Percentiles rank a stretch among this genome's conserved stretches.
Conservation (phyloP, 2,329 filamentous ascomycete species). For the Talaromyces atroroseus region DNA sequence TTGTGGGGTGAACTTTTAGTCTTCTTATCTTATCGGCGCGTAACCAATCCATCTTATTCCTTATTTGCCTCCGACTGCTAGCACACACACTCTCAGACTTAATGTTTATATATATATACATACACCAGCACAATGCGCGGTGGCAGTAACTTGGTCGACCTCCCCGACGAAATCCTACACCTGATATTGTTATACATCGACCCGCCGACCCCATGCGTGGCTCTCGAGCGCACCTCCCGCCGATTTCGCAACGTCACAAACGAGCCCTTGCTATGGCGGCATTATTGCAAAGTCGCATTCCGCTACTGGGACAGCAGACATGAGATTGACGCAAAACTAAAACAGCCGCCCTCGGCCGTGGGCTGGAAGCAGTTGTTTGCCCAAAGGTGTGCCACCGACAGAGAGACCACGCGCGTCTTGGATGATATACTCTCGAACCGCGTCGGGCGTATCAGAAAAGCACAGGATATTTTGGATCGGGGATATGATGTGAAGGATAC, state of each 20-base stretch:
- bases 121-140: slow-evolving; percentile 1
- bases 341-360: slow-evolving; percentile 49
- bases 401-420: slow-evolving; percentile 50
- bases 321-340: slow-evolving; percentile 53
- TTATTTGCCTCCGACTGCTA: too few relatives aligned
- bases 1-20: slow-evolving; percentile 3
- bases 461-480: slow-evolving; percentile 63
- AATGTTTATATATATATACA: neutral
- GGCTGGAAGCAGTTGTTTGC: slow-evolving; percentile 71
- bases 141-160: slow-evolving; percentile 16
- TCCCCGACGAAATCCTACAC: slow-evolving; percentile 83
- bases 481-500: slow-evolving; percentile 89
- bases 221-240: slow-evolving; percentile 56
- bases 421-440: slow-evolving; percentile 67
- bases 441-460: slow-evolving; percentile 61
- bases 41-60: too few relatives aligned
- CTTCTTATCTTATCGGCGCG: slow-evolving; percentile 9
- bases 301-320: slow-evolving; percentile 68
- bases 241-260: slow-evolving; percentile 62
- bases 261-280: slow-evolving; percentile 72
- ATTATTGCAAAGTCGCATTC: slow-evolving; percentile 65
- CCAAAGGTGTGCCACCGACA: slow-evolving; percentile 50
- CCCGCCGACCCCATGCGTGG: slow-evolving; percentile 42
- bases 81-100: too few relatives aligned
- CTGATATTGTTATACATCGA: slow-evolving; percentile 64